Evolutionary conservation across 352 stramenopile species (phyloP).

Genomic region (Pythium aphanidermatum): DNA sequence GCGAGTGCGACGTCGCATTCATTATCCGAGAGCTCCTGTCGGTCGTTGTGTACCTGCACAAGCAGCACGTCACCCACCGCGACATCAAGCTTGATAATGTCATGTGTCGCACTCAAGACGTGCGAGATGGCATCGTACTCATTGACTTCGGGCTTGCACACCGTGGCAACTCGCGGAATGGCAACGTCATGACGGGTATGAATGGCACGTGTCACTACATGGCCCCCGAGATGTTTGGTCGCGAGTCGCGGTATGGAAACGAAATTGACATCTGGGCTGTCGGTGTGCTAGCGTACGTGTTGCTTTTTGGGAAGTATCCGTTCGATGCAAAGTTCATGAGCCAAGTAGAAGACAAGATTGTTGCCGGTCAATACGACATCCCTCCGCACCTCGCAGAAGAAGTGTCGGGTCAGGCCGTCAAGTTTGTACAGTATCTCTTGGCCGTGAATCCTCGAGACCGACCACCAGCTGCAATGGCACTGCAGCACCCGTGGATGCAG

Average conservation of each 20-base stretch:
- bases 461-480: conserved; percentile 46
- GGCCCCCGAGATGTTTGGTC: conserved; percentile 79
- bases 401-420: conserved; percentile 55
- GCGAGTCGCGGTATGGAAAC: conserved; percentile 41
- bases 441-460: conserved; percentile 51
- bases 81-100: conserved; percentile 85
- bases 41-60: conserved; percentile 66
- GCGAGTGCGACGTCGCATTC: conserved; percentile 56
- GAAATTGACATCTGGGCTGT: conserved; percentile 78
- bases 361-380: conserved; percentile 51
- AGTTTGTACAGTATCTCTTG: conserved; percentile 78
- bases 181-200: conserved; percentile 61
- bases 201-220: conserved; percentile 83
- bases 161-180: conserved; percentile 30
- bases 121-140: conserved; percentile 49
- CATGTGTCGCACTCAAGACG: conserved; percentile 42
- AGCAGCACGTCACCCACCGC: conserved; percentile 68
- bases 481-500: conserved; percentile 73
- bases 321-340: conserved; percentile 81
- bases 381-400: conserved; percentile 40
- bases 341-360: conserved; percentile 81
- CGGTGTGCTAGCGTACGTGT: conserved; percentile 62
- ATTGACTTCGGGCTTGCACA: conserved; percentile 83
- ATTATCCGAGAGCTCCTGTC: conserved; percentile 62
- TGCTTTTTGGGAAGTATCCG: conserved; percentile 67